Evolutionary conservation across 1,139 yeast species (phyloP).

Genomic region (Zygosaccharomyces sapae): DNA sequence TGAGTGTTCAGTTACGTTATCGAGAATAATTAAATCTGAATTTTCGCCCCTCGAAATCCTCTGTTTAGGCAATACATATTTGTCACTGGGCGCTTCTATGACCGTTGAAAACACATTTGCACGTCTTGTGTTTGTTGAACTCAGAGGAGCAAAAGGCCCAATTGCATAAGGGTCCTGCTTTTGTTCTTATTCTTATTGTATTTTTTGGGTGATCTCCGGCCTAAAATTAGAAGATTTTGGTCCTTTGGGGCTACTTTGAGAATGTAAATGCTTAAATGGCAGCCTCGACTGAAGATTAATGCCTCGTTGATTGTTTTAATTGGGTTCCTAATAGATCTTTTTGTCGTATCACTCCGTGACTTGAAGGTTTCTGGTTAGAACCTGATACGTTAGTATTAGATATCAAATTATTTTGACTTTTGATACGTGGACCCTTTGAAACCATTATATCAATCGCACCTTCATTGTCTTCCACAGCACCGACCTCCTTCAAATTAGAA

Average conservation of each 20-base stretch:
- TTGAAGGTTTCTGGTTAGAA: not conserved
- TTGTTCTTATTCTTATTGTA: slow-evolving; percentile 1
- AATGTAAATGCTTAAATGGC: not conserved
- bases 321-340: slow-evolving; percentile 1
- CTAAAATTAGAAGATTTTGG: not conserved
- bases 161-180: slow-evolving; percentile 3
- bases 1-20: not conserved
- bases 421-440: not conserved
- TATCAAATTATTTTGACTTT: not conserved
- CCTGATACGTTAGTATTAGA: not conserved
- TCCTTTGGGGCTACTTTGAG: not conserved
- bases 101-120: slow-evolving; percentile 26
- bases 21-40: not conserved
- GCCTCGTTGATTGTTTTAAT: not conserved
- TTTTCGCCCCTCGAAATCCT: not conserved
- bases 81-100: slow-evolving; percentile 23
- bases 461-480: slow-evolving; percentile 15
- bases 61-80: slow-evolving; percentile 8
- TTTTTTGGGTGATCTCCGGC: not conserved
- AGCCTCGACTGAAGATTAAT: not conserved
- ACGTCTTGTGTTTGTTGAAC: slow-evolving; percentile 14
- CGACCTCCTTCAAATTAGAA: slow-evolving; percentile 2
- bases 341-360: slow-evolving; percentile 1
- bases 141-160: slow-evolving; percentile 11
- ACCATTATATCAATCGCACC: slow-evolving; percentile 18